Evolutionary conservation across 2,329 filamentous ascomycete genomes (phyloP), one percentile per base, ranked within the genome.

Genomic region (Neopestalotiopsis rosae): DNA sequence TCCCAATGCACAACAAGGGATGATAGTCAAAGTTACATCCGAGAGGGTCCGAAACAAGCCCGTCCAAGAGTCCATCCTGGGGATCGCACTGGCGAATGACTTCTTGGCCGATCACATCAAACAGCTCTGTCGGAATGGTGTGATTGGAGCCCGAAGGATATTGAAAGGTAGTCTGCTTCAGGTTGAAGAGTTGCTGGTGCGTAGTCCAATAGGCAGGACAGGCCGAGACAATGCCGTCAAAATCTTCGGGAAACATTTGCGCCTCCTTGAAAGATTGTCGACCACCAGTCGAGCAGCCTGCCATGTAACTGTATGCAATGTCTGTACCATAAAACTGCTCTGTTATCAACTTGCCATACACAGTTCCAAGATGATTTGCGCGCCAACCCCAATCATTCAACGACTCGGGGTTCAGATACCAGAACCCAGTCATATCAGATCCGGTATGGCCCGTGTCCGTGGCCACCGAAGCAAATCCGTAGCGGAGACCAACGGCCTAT

Each of bases 231-330:
- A 87, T 80, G 30, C 86, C 86, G 70, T 87, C 84, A 68, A 87
- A 87, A 68, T 87, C 85, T 7, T 85, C 80, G 0, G 86, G 86
- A 70, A 83, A 87, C n/a, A 80, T 74, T 71, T 87, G 81, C 4
- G 84, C 81, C 38, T 83, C 79, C 67, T 84, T 84, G 32, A 86
- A 76, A 4, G 85, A 86, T 76, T 88, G 85, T 1, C 86, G 78
- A 2, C 87, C 86, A 45, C 87, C 87, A 0, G 85, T 87, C 3
- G 84, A 87, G 73, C 86, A 88, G 32, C 86, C 86, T 12, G 80
- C 76, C 70, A 83, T 87, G 74, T 87, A 88, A 24, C 79, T 83
- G 72, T 83, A 84, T 0, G 76, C 72, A 7, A 79, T 77, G 1
- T 49, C 58, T 4, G 30, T 34, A 14, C 77, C 72, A 71, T 88